Base-by-base conservation (phyloP, 1,284 basidiomycete genomes). In the Thecaphora frezii region DNA sequence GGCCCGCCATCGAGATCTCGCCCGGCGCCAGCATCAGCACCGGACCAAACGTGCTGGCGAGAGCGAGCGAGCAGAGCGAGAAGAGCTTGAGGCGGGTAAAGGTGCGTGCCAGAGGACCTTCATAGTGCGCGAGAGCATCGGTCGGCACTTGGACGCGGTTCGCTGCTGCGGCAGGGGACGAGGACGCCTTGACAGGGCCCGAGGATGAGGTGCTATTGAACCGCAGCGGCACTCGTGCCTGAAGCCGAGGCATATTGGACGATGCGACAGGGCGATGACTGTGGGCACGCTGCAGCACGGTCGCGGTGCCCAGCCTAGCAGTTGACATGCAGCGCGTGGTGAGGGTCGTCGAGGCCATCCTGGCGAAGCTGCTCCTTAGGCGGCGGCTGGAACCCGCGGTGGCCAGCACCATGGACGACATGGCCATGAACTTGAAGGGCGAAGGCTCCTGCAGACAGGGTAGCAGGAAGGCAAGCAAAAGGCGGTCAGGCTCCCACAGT, bases 1-100 rank as follows among this genome's bases (percentile, higher is more conserved):
- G 85, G 0, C 87, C 90, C 19, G 84, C 83, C 38, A 84, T 73
- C 0, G 89, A 88, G 16, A 93, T 83, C 24, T 84, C 84, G 7
- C 88, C 89, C 58, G 91, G 89, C 54, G 91, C 83, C 42, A 90
- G 78, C 76, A 93, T 87, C 54, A 93, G 85, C 79, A 92, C 85
- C 1, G 90, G 90, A 0, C 88, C 83, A 69, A 92, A 81, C 3
- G 85, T 82, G 48, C 82, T 80, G n/a, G 89, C 87, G 44, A 91
- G 84, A 5, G 83, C 83, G 46, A 93, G 83, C 1, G 90, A 91
- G 40, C 86, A 85, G 2, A 93, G 80, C 10, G 90, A 92, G 80
- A 93, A 91, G 23, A 90, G 80, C 76, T 93, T 93, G 52, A 91
- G 83, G 9, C 86, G 84, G 43, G 85, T 84, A 80, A 90, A 91